Evolutionary conservation across 2,329 filamentous ascomycete genomes (phyloP), one percentile per base, ranked within the genome.

Genomic region (Neonectria ditissima): DNA sequence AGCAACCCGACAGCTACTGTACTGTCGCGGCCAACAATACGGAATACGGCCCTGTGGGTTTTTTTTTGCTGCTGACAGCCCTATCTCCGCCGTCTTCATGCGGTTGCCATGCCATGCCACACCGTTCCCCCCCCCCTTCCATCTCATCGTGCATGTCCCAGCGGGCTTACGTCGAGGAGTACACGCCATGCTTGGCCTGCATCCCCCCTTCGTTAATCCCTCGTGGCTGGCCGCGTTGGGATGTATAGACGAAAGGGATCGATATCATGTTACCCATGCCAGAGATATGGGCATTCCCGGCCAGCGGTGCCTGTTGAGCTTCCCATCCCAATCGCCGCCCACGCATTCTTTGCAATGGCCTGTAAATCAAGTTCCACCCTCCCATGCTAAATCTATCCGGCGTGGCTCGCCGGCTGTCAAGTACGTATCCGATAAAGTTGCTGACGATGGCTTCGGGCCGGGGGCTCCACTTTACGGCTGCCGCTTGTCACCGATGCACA

Each of bases 1-100:
- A 62, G 26, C 59, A 62, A n/a, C 26, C 59, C 59, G 59, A 62
- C n/a, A 56, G 37, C n/a, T 28, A 18, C 37, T 16, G 9, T 28
- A 18, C 37, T 16, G 9, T 26, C 16, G 3, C 10, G 8, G n/a
- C 28, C 47, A 14, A 50, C 28, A 47, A 20, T 34, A 22, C n/a
- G 28, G 47, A n/a, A 20, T 50, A 22, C 28, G 28, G 47, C 10
- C 10, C 22, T 20, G 10, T 20, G 47, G n/a, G 10, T 16, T 32
- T 50, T 14, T 5, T 16, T 32, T 50, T 14, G n/a, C 24, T 22
- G 28, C 28, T 50, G 47, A 50, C 28, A 10, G 22, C 30, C 47
- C 37, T 41, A 50, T 50, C 47, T 50, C 47, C 47, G 47, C 11
- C 47, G 18, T 20, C n/a, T 32, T 50, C 28, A 50, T 50, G 47